Base-by-base conservation (phyloP, 495 filamentous ascomycete genomes). In the Durotheca rogersii region DNA sequence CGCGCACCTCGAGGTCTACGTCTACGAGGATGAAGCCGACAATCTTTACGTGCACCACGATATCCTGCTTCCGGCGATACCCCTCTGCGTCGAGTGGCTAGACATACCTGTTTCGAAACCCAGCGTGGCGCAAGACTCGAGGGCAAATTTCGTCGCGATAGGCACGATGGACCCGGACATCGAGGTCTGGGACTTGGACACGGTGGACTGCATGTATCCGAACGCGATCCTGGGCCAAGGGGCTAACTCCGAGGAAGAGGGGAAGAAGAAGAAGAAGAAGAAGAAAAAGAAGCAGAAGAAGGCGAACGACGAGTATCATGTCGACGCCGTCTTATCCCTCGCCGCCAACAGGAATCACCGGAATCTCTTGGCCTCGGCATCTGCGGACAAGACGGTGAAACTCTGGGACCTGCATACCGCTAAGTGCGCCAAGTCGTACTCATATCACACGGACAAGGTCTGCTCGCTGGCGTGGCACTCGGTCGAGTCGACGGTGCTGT, bases 41-140 rank as follows among this genome's bases (percentile, higher is more conserved):
- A 97, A 99, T 68, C 83, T 99, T 29, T 99, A 97, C 67, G 91
- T 97, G 7, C 93, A 99, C 73, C 94, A 99, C 75, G 93, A 99
- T 64, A 95, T 99, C 59, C 96, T 99, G 93, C 82, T 99, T 31
- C 93, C 93, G 12, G 91, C 91, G 21, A 95, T 97, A 68, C 93
- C 93, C 1, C 81, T 99, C 10, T 92, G 88, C 64, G 76, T 96
- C 27, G 93, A 99, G 72, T 99, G 93, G 93, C 72, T 99, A 14
- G 86, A 95, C 66, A 71, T 94, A 23, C 84, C 90, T 32, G 89
- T 95, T 23, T 85, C 87, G 37, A 88, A 89, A 61, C 62, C 72
- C 16, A 65, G 66, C 14, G 77, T 80, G 51, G 71, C 72, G 11
- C 81, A 80, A 43, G 77, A 81, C 53, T 67, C 79, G 14, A 70